Evolutionary conservation across 768 basidiomycete species (phyloP).

Genomic region (Rhizopogon vinicolor): DNA sequence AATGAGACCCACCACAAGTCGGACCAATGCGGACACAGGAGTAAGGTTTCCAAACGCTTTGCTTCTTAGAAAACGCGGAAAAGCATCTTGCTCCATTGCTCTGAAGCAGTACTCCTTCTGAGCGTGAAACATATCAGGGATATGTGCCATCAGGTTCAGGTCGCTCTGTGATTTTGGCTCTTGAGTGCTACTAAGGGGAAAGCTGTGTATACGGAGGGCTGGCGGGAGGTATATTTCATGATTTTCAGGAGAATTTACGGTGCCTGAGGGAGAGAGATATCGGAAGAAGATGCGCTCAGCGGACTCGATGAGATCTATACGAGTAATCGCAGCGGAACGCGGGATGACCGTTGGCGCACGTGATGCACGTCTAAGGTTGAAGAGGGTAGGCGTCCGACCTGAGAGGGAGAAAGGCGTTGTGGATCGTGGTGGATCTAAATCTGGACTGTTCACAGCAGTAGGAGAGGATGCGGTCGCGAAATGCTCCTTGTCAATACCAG

Average conservation of each 20-base stretch:
- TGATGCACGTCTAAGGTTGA: constrained; percentile 72
- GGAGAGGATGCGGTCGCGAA: constrained; percentile 43
- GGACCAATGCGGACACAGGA: constrained; percentile 81
- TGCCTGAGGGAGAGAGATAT: constrained; percentile 81
- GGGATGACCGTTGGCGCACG: constrained; percentile 94
- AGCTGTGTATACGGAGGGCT: constrained; percentile 83
- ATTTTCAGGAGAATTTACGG: constrained; percentile 77
- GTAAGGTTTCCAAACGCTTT: constrained; percentile 99
- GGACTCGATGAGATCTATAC: constrained; percentile 83
- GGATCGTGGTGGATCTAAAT: constrained; percentile 53
- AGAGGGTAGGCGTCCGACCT: constrained; percentile 71
- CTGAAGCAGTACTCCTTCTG: constrained; percentile 98
- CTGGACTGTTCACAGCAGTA: constrained; percentile 34
- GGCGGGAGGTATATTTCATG: constrained; percentile 98
- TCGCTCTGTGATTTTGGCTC: constrained; percentile 70
- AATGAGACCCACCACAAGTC: constrained; percentile 81
- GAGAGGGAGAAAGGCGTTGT: constrained; percentile 78
- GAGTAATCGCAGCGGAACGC: constrained; percentile 85
- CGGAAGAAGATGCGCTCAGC: constrained; percentile 96
- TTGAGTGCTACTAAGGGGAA: constrained; percentile 74
- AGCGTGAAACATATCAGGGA: constrained; percentile 94
- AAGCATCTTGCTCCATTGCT: constrained; percentile 93
- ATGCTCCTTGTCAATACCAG: constrained; percentile 28
- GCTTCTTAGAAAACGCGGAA: constrained; percentile 88
- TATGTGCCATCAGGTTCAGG: constrained; percentile 73